These are phyloP conservation scores for Quercus lobata DNA, from an alignment of 331 rosid species.

Conservation along the genomic window DNA sequence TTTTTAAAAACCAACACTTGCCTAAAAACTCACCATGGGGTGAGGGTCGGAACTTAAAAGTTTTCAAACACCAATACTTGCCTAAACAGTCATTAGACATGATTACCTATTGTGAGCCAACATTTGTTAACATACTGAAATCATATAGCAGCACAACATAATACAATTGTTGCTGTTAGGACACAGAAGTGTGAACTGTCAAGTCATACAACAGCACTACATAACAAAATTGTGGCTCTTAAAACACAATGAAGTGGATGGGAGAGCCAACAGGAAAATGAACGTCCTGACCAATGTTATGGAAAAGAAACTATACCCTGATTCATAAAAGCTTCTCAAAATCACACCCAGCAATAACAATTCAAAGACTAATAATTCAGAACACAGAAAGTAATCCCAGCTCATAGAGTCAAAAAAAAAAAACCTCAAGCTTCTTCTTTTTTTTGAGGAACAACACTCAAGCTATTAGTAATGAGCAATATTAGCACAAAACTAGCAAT, in stretches of 20 bases:
- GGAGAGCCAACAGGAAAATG: not conserved
- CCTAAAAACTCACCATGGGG: no score
- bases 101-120: no score
- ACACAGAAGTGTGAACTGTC: not conserved
- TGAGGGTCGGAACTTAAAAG: no score
- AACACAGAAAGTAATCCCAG: no score
- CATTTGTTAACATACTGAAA: not conserved
- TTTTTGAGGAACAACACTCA: no score
- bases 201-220: not conserved
- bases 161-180: not conserved
- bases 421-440: no score
- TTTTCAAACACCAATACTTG: no score
- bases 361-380: not conserved
- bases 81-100: not conserved
- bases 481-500: not conserved
- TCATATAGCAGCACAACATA: not conserved
- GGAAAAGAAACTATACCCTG: not conserved
- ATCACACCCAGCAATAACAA: not conserved
- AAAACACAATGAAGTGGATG: not conserved
- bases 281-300: not conserved
- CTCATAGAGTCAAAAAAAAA: not conserved
- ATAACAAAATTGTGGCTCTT: not conserved
- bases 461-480: no score
- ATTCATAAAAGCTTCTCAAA: no score
- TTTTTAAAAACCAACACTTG: no score